Conservation (phyloP, 352 stramenopile genomes). For the Blastocystis sp. region DNA sequence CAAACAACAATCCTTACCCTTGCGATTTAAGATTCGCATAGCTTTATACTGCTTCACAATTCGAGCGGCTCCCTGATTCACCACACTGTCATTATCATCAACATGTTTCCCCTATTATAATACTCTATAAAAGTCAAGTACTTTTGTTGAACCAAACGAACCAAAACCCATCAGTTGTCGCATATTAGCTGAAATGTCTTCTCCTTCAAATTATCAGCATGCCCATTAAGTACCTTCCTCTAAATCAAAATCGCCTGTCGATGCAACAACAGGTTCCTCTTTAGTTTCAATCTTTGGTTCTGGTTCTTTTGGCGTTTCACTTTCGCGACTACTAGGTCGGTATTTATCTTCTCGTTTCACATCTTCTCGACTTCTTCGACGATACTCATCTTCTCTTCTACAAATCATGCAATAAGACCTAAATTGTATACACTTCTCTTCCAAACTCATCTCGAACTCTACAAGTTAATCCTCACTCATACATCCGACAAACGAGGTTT, state of each 20-base stretch:
- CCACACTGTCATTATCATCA: slow-evolving; percentile 24
- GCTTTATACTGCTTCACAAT: slow-evolving; percentile 46
- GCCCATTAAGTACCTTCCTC: slow-evolving; percentile 3
- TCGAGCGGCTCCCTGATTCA: slow-evolving; percentile 28
- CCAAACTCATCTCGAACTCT: slow-evolving; percentile 51
- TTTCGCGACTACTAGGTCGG: background rate
- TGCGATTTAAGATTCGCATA: slow-evolving; percentile 48
- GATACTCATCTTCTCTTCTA: slow-evolving; percentile 21
- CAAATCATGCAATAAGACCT: background rate
- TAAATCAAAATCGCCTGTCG: background rate
- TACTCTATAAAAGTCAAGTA: background rate
- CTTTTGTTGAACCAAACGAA: slow-evolving; percentile 39
- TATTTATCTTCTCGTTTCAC: background rate
- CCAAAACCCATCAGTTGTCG: slow-evolving; percentile 40
- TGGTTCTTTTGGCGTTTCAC: background rate
- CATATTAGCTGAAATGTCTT: slow-evolving; percentile 11
- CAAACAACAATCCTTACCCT: background rate
- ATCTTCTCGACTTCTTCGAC: background rate
- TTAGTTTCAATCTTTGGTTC: background rate
- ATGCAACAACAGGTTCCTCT: background rate
- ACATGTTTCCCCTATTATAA: slow-evolving; percentile 40
- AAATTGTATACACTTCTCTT: slow-evolving; percentile 5
- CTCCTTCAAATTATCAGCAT: background rate
- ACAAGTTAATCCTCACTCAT: background rate
- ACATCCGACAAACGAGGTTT: background rate